Evolutionary conservation across 1,139 yeast species (phyloP).

Genomic region (Pichia sp.): DNA sequence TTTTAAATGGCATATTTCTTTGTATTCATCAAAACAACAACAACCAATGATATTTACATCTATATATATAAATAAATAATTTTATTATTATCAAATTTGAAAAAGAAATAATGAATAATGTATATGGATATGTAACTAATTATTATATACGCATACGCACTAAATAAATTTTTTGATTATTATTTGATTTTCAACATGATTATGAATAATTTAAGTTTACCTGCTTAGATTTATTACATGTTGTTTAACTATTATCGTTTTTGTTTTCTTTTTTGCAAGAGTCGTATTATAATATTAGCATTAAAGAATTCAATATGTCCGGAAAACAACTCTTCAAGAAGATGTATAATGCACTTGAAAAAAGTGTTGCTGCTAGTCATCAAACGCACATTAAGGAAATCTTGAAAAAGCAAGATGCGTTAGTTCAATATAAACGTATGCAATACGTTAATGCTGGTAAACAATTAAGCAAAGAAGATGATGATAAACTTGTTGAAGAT

Average conservation of each 20-base stretch:
- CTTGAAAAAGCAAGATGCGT: constrained; percentile 44
- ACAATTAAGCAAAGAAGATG: constrained; percentile 26
- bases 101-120: too few species aligned
- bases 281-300: too few species aligned
- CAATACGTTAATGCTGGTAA: constrained; percentile 41
- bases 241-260: too few species aligned
- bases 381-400: constrained; percentile 41
- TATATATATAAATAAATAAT: too few species aligned
- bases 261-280: not conserved
- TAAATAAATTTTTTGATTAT: too few species aligned
- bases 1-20: not conserved
- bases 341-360: constrained; percentile 38
- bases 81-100: too few species aligned
- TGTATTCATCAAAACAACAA: not conserved
- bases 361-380: constrained; percentile 39
- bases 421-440: constrained; percentile 49
- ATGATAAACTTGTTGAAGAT: constrained; percentile 21
- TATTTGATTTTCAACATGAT: too few species aligned
- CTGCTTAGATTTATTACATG: too few species aligned
- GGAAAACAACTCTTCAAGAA: constrained; percentile 20
- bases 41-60: not conserved
- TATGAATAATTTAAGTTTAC: too few species aligned
- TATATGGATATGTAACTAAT: too few species aligned
- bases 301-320: constrained; percentile 18
- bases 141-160: too few species aligned